Evolutionary conservation across 306 rosid genomes (phyloP), one percentile per base, ranked within the genome.

Genomic region (Casuarina equisetifolia): DNA sequence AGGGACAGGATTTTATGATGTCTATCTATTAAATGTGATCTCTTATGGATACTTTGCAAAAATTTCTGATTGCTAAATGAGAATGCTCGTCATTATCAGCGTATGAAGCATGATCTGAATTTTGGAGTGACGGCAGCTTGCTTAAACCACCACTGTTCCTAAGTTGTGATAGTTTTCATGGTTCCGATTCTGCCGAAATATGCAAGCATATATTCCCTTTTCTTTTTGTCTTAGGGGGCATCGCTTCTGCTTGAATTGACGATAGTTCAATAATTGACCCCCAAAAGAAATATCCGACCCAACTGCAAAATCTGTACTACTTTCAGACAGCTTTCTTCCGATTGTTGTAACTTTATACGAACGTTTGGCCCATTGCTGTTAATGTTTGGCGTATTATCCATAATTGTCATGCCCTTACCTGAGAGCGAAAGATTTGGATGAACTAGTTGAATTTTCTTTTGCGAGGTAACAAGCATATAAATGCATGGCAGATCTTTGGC

Each of bases 401-500:
- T 25, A 48, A 2, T 48, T 72, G 79, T 73, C 83, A 75, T 79
- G 77, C 82, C 82, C 76, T 79, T 75, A 81, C 73, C 78, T 45
- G 69, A 79, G 53, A 64, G 75, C 80, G 49, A 71, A 57, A 68
- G 80, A 81, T 70, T 79, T 51, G 36, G 63, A 54, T 9, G 78
- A 75, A 74, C 76, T 78, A 45, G 72, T 82, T 88, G 32, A 85
- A 42, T 38, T 57, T 70, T 45, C 51, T 78, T 70, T 52, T 57
- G 63, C 70, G 54, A 75, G 45, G 32, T 81, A 72, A 78, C 74
- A 49, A 17, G 12, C 53, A 19, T 72, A 45, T 79, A 52, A 53
- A 54, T 85, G 75, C 53, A 77, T 59, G 73, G 64, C 87, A 93
- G 93, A 83, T 87, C 80, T 79, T 88, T 69, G 59, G 84, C 67